A percentile compares a stretch with the other conserved stretches of the same genome.
These are phyloP conservation scores for Pythium periplocum DNA, from an alignment of 352 stramenopile species.

Conservation along the genomic window DNA sequence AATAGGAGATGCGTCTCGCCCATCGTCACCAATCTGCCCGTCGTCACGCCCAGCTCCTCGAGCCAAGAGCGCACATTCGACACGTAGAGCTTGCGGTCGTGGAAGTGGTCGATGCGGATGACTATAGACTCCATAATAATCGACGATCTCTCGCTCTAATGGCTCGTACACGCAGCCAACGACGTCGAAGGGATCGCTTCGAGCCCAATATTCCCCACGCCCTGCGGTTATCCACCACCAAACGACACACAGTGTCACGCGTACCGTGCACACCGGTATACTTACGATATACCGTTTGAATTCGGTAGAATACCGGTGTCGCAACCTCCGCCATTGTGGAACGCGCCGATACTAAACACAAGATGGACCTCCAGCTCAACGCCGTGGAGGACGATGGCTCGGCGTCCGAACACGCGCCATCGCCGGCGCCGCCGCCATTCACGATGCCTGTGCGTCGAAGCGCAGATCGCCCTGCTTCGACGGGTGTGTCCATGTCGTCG, in stretches of 20 bases:
- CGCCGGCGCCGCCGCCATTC: slow-evolving; percentile 19
- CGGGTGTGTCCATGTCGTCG: slow-evolving; percentile 2
- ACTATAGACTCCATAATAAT: slow-evolving; percentile 47
- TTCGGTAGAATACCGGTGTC: no score
- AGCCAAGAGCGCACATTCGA: slow-evolving; percentile 54
- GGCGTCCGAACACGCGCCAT: slow-evolving; percentile 8
- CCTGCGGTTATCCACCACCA: slow-evolving; percentile 10
- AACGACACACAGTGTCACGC: slow-evolving; percentile 11
- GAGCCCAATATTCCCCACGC: no score
- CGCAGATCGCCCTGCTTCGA: slow-evolving; percentile 14
- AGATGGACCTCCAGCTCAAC: slow-evolving; percentile 53
- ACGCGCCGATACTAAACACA: background rate
- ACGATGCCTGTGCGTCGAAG: slow-evolving; percentile 21
- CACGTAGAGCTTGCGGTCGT: slow-evolving; percentile 52
- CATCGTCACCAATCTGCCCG: slow-evolving; percentile 60
- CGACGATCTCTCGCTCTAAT: no score
- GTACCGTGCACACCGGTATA: slow-evolving; percentile 6
- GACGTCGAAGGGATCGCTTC: no score
- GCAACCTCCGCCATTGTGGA: no score
- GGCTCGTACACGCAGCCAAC: no score
- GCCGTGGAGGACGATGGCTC: slow-evolving; percentile 27
- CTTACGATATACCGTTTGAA: background rate
- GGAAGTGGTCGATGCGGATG: slow-evolving; percentile 69
- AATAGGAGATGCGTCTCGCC: slow-evolving; percentile 61
- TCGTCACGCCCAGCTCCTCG: slow-evolving; percentile 31